phyloP scores from a whole-genome alignment of 192 early-diverging fungal genomes.

The Entomortierella beljakovae region DNA sequence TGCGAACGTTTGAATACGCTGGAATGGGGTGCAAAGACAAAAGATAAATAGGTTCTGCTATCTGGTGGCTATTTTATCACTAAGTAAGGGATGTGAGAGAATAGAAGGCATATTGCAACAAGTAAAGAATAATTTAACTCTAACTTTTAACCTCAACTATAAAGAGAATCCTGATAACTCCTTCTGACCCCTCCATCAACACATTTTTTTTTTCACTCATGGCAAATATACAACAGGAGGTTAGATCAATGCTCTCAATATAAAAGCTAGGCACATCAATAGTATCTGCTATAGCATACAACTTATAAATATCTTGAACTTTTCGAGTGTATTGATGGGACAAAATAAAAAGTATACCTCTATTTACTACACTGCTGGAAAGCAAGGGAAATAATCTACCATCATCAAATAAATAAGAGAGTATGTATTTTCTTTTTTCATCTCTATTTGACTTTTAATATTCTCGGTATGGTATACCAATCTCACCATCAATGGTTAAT shows the following conservation, averaged over 20 bases:
- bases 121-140: background rate
- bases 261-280: background rate
- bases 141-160: background rate
- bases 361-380: too few species aligned
- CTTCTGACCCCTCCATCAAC: background rate
- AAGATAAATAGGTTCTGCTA: background rate
- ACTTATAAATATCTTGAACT: too few species aligned
- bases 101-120: background rate
- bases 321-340: too few species aligned
- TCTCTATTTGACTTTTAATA: too few species aligned
- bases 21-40: slow-evolving; percentile 17
- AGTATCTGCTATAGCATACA: background rate
- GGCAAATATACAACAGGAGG: background rate
- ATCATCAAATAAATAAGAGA: too few species aligned
- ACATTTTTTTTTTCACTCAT: too few species aligned
- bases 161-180: background rate
- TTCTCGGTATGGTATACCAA: too few species aligned
- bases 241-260: background rate
- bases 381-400: too few species aligned
- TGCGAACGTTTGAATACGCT: background rate
- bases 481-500: too few species aligned
- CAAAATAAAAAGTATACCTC: too few species aligned
- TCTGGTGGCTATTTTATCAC: background rate
- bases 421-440: too few species aligned
- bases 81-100: background rate